Evolutionary conservation across 768 basidiomycete genomes (phyloP).

Genomic region (Mrakia hoshinonis): DNA sequence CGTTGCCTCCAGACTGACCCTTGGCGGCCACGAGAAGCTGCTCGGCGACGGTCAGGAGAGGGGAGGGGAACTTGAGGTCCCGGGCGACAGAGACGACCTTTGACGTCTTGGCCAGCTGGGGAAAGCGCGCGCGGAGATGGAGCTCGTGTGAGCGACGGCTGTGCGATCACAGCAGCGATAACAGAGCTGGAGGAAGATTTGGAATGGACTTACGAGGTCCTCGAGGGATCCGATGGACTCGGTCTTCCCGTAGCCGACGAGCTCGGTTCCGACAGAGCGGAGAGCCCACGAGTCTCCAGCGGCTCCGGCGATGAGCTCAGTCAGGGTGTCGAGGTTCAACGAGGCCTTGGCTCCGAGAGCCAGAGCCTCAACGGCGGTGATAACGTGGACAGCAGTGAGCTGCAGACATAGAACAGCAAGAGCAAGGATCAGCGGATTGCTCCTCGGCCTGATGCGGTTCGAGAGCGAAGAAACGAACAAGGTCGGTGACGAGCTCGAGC

Average conservation of each 20-base stretch:
- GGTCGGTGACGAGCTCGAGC: conserved; percentile 18
- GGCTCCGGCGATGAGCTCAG: conserved; percentile 19
- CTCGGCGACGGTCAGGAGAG: conserved; percentile 19
- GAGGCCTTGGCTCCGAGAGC: conserved; percentile 16
- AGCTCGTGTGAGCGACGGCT: background rate
- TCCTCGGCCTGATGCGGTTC: background rate
- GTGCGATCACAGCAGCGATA: no score
- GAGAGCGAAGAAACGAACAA: conserved; percentile 6
- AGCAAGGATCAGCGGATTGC: background rate
- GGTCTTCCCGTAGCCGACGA: background rate
- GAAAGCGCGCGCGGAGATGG: background rate
- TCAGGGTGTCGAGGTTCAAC: conserved; percentile 10
- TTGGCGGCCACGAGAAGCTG: conserved; percentile 16
- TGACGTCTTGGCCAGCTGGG: conserved; percentile 11
- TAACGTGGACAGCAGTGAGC: conserved; percentile 14
- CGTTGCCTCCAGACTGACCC: background rate
- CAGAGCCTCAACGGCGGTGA: conserved; percentile 17
- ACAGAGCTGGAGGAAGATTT: background rate
- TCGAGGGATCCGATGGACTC: background rate
- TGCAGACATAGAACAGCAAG: background rate
- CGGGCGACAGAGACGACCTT: conserved; percentile 11
- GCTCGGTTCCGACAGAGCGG: conserved; percentile 2
- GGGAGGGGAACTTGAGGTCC: conserved; percentile 14
- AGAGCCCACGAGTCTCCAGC: conserved; percentile 16
- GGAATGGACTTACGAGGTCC: background rate